A percentile compares a stretch with the other conserved stretches of the same genome.
phyloP scores from a whole-genome alignment of 2,329 filamentous ascomycete species.

The Macroventuria anomochaeta region DNA sequence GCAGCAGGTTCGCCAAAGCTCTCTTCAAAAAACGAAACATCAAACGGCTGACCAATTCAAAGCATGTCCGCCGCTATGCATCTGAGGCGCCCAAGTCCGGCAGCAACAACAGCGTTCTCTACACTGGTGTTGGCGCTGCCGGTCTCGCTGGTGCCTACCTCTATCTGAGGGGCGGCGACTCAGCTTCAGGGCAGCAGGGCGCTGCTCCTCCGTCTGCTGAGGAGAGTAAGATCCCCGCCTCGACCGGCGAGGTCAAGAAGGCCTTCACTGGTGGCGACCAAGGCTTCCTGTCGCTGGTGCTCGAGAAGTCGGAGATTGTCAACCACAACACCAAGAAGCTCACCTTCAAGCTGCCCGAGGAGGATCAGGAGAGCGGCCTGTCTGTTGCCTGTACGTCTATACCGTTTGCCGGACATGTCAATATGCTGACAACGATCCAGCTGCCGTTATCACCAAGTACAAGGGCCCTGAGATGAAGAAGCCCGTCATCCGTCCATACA shows the following conservation, averaged over 20 bases:
- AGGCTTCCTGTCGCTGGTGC: slow-evolving; percentile 82
- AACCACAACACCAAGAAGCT: slow-evolving; percentile 96
- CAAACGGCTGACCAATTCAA: slow-evolving; percentile 30
- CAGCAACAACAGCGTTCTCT: slow-evolving; percentile 54
- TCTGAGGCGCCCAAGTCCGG: slow-evolving; percentile 65
- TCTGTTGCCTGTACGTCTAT: slow-evolving; percentile 69
- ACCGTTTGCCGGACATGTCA: slow-evolving; percentile 22
- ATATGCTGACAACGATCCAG: neutral
- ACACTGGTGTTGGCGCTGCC: slow-evolving; percentile 65
- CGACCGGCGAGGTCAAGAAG: slow-evolving; percentile 52
- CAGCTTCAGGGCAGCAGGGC: slow-evolving; percentile 32
- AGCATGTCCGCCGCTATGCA: slow-evolving; percentile 77
- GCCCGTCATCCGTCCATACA: slow-evolving; percentile 89
- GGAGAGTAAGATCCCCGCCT: slow-evolving; percentile 49
- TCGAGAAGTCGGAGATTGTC: slow-evolving; percentile 77
- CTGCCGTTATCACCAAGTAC: slow-evolving; percentile 88
- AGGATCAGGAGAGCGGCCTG: slow-evolving; percentile 83
- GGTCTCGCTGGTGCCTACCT: slow-evolving; percentile 64
- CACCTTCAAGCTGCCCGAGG: slow-evolving; percentile 84
- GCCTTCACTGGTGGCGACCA: slow-evolving; percentile 85
- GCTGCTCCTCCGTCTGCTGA: slow-evolving; percentile 42
- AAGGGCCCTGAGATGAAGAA: slow-evolving; percentile 84
- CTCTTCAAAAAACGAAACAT: slow-evolving; percentile 21
- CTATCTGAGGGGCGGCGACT: slow-evolving; percentile 48
- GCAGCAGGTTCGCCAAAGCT: slow-evolving; percentile 44